Conservation (phyloP, 2,329 filamentous ascomycete species). For the Calonectria hawksworthii region DNA sequence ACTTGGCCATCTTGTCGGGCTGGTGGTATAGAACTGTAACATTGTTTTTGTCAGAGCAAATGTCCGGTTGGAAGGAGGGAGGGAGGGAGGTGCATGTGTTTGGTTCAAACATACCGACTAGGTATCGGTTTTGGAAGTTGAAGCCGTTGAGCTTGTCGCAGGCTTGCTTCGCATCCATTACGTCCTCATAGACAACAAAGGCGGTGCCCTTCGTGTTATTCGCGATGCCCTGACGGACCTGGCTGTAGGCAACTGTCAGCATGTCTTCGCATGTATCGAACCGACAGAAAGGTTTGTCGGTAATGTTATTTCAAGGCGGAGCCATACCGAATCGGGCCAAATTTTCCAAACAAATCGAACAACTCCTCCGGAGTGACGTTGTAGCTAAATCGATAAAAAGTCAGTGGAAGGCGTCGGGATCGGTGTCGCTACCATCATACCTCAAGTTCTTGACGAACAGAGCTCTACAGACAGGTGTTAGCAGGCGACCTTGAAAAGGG, state of each 20-base stretch:
- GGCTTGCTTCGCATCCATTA: conserved; percentile 97
- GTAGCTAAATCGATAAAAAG: conserved; percentile 84
- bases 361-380: conserved; percentile 98
- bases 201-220: conserved; percentile 98
- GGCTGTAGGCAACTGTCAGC: conserved; percentile 67
- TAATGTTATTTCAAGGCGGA: conserved; percentile 28
- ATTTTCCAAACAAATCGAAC: conserved; percentile 98
- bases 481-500: conserved; percentile 36
- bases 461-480: conserved; percentile 75
- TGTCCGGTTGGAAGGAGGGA: conserved; percentile 14
- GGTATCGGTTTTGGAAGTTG: conserved; percentile 99
- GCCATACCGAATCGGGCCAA: conserved; percentile 90
- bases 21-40: conserved; percentile 72
- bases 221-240: conserved; percentile 98
- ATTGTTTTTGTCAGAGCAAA: conserved; percentile 29
- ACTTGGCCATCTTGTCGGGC: conserved; percentile 79
- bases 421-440: conserved; percentile 62
- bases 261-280: conserved; percentile 28
- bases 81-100: background rate
- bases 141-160: conserved; percentile 99
- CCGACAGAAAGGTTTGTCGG: conserved; percentile 15
- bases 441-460: conserved; percentile 99
- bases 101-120: conserved; percentile 81
- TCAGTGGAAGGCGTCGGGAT: conserved; percentile 49
- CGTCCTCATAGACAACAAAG: conserved; percentile 99